Evolutionary conservation across 1,284 basidiomycete genomes (phyloP), one percentile per base, ranked within the genome.

Genomic region (Rhodotorula sp.): DNA sequence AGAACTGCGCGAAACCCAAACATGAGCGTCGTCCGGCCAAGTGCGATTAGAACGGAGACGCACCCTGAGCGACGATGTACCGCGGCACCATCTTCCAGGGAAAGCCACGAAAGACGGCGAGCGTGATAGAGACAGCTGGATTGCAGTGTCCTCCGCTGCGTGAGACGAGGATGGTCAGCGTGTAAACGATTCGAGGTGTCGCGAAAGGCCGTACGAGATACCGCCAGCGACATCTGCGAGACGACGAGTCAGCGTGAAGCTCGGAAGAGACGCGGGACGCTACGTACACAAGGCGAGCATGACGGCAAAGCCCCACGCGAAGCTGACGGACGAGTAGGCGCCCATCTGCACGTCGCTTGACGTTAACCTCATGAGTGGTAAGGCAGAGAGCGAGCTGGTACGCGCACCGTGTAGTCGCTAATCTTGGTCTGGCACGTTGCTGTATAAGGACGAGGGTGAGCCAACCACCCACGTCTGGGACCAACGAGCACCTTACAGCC

Each of bases 81-180:
- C 73, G 74, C 0, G 78, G 78, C 0, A 77, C 76, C 64, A 72
- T 65, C 56, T 78, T 79, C 79, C 78, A 79, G 4, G 79, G 78
- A 66, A 79, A 79, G 3, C 76, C 76, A n/a, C 76, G 68, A 48
- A 71, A 77, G 6, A 74, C 8, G 22, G 76, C 76, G 17, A 75
- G 67, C 1, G 58, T 57, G 30, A 78, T 46, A 0, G 77, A 77
- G 0, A 78, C 70, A 0, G 74, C 71, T 0, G 77, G 77, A 39
- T 78, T 78, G 34, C 75, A 63, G 61, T 78, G 77, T 1, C 66
- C 77, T n/a, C 77, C 77, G 8, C 71, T 73, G 29, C 47, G 32
- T 17, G 62, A n/a, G 48, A 47, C 27, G 15, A 39, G 58, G 15
- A 9, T 27, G 3, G 22, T 59, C 66, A 57, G 44, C 34, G 19